A percentile compares a stretch with the other conserved stretches of the same genome.
Evolutionary conservation across 371 early-diverging fungal genomes (phyloP).

Genomic region (Apophysomyces ossiformis): DNA sequence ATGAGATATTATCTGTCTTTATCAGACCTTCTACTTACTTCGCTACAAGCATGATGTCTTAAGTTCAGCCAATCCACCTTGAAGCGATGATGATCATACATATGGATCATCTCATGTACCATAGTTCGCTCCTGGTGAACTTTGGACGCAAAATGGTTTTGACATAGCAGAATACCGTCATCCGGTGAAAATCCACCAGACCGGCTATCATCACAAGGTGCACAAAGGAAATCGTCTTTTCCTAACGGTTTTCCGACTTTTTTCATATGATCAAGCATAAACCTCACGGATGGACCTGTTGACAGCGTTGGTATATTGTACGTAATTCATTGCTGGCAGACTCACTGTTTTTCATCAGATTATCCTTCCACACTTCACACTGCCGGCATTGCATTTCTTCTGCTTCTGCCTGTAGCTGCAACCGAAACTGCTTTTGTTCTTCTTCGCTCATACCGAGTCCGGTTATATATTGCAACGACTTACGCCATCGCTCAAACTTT

Average conservation of each 20-base stretch:
- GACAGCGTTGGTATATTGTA: background rate
- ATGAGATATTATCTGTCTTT: background rate
- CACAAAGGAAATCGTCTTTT: slow-evolving; percentile 72
- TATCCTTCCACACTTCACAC: slow-evolving; percentile 78
- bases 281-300: slow-evolving; percentile 80
- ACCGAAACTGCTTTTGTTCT: slow-evolving; percentile 42
- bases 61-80: slow-evolving; percentile 85
- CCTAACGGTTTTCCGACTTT: slow-evolving; percentile 71
- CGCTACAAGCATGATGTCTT: slow-evolving; percentile 93
- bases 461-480: slow-evolving; percentile 58
- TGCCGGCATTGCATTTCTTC: slow-evolving; percentile 60
- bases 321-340: background rate
- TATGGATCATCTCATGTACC: slow-evolving; percentile 97
- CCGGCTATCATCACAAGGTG: slow-evolving; percentile 78
- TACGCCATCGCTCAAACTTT: slow-evolving; percentile 62
- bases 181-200: slow-evolving; percentile 86
- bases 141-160: slow-evolving; percentile 76
- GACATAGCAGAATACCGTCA: slow-evolving; percentile 84
- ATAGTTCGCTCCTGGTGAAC: slow-evolving; percentile 86
- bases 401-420: slow-evolving; percentile 46
- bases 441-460: slow-evolving; percentile 64
- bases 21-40: slow-evolving; percentile 46
- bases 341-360: slow-evolving; percentile 72
- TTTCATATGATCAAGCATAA: slow-evolving; percentile 80
- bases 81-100: slow-evolving; percentile 87